Percentiles rank a stretch among this genome's conserved stretches.
Conservation (phyloP, 2,329 filamentous ascomycete genomes). For the Neofusicoccum sp. region DNA sequence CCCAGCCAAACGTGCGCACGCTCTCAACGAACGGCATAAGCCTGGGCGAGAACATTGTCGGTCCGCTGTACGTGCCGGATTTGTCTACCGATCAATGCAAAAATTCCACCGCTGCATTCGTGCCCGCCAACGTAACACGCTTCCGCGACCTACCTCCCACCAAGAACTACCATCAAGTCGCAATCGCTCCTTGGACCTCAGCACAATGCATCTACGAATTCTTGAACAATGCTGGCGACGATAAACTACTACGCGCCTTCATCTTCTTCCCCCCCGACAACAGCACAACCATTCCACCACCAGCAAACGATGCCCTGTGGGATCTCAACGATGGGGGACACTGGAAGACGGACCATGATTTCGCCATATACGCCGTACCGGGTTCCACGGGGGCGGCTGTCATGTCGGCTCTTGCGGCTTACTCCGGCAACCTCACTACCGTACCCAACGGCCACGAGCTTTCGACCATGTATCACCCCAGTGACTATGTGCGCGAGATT, state of each 20-base stretch:
- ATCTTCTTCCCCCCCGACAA: conserved; percentile 50
- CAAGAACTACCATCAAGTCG: conserved; percentile 70
- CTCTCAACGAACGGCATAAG: conserved; percentile 67
- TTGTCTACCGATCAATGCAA: conserved; percentile 63
- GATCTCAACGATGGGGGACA: conserved; percentile 63
- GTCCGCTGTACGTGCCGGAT: conserved; percentile 82
- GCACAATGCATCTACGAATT: conserved; percentile 71
- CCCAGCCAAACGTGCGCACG: conserved; percentile 65
- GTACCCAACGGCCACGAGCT: conserved; percentile 43
- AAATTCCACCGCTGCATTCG: conserved; percentile 59
- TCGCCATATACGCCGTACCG: conserved; percentile 80
- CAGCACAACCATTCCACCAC: conserved; percentile 53
- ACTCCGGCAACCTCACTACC: conserved; percentile 70
- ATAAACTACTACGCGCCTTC: conserved; percentile 56
- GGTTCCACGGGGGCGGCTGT: conserved; percentile 64
- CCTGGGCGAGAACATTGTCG: conserved; percentile 63
- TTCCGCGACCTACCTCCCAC: conserved; percentile 63
- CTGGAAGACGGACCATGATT: conserved; percentile 72
- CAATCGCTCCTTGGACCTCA: conserved; percentile 82
- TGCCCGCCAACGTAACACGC: conserved; percentile 74
- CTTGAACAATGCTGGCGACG: conserved; percentile 61
- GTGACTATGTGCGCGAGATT: conserved; percentile 49
- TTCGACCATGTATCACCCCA: conserved; percentile 34
- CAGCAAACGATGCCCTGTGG: conserved; percentile 67
- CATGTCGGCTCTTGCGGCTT: conserved; percentile 69